Base-by-base conservation (phyloP, 2,329 filamentous ascomycete species). In the Monilinia polystroma region DNA sequence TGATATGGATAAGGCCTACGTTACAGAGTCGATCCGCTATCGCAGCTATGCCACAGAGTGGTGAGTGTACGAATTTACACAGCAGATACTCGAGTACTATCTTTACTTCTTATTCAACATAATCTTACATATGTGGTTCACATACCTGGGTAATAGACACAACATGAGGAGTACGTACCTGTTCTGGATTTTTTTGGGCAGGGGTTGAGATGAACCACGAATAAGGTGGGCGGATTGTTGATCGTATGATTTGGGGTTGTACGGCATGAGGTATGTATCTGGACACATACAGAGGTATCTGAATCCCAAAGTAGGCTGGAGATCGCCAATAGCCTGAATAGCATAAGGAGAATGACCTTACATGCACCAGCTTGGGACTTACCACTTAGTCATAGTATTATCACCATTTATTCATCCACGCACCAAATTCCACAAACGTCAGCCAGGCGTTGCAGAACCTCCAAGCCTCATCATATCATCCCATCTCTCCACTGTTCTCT, bases 161-260 rank as follows among this genome's bases (percentile, higher is more conserved):
- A 51, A 4, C 58, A 62, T 51, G 45, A 38, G 32, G 38, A 47
- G 14, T 47, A 8, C 26, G 14, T 62, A 26, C 58, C 58, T 62
- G 32, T 7, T 11, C 29, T 51, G 32, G 29, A 11, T 26, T 18
- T n/a, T 1, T 23, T 16, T 47, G 4, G 7, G 4, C 47, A 12
- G 32, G 12, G 10, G 7, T n/a, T 41, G 38, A 41, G 11, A 41
- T 41, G 41, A 4, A 10, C 49, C 6, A 8, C 45, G 45, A 3
- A 20, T 4, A 5, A 51, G 58, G 7, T 4, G 32, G 4, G 58
- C n/a, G 45, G 45, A 29, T 41, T 38, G 20, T 35, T 12, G 45
- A 32, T 62, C 58, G 58, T 62, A 62, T 62, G 45, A 52, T 62
- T 41, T 41, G 58, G 16, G n/a, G 58, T 51, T 26, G 58, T 41